Conservation (phyloP, 2,329 filamentous ascomycete species). For the Cytospora piceicola region DNA sequence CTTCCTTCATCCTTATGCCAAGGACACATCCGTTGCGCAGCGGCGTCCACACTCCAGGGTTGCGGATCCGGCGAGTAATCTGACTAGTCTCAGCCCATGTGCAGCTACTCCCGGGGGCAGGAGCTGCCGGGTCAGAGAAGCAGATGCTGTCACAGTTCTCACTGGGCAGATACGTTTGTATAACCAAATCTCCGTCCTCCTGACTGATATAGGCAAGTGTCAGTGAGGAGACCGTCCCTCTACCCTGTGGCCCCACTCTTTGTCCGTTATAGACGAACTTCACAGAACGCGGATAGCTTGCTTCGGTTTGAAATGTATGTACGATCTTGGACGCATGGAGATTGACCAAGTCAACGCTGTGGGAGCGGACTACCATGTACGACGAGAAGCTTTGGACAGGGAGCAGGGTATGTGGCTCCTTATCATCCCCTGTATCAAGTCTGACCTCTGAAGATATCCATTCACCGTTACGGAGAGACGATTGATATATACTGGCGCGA, state of each 20-base stretch:
- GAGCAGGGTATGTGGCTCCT: constrained; percentile 61
- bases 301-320: constrained; percentile 64
- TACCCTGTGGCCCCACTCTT: constrained; percentile 57
- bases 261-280: constrained; percentile 61
- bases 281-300: constrained; percentile 62
- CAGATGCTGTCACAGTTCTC: constrained; percentile 60
- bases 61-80: constrained; percentile 56
- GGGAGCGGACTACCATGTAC: constrained; percentile 62
- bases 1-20: constrained; percentile 58
- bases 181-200: constrained; percentile 63
- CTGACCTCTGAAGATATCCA: constrained; percentile 58
- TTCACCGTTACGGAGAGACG: constrained; percentile 44
- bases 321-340: constrained; percentile 59
- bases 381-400: constrained; percentile 60
- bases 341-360: constrained; percentile 64
- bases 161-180: constrained; percentile 65
- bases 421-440: constrained; percentile 42
- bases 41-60: constrained; percentile 68
- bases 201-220: constrained; percentile 65
- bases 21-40: constrained; percentile 64
- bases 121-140: constrained; percentile 51
- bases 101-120: constrained; percentile 50
- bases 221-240: constrained; percentile 62
- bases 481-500: constrained; percentile 55
- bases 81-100: constrained; percentile 57